These are phyloP conservation scores for Prunus yedoensis DNA, from an alignment of 331 rosid species.

Conservation along the genomic window DNA sequence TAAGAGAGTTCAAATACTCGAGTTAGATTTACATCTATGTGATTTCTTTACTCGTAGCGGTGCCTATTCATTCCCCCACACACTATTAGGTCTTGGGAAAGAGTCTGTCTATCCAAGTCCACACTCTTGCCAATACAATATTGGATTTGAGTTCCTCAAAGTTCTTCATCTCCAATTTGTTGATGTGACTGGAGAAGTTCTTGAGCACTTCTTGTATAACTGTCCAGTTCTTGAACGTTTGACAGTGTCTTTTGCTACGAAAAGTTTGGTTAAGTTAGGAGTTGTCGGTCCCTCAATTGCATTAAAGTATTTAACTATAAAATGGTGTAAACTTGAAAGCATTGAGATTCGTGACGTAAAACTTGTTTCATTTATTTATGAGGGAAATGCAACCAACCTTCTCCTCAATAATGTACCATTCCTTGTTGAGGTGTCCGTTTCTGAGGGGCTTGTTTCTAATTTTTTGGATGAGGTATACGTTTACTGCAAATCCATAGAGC, in stretches of 20 bases:
- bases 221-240: not conserved
- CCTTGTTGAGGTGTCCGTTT: not conserved
- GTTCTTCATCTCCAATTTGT: no score
- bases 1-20: not conserved
- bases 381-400: not conserved
- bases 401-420: not conserved
- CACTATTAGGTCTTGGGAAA: no score
- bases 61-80: no score
- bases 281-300: not conserved
- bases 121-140: no score
- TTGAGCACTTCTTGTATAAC: not conserved
- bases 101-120: no score
- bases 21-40: no score
- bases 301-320: not conserved
- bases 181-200: no score
- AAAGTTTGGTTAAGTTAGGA: not conserved
- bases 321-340: not conserved
- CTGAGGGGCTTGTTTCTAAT: rapidly evolving
- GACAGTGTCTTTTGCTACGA: not conserved
- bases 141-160: no score
- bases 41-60: no score
- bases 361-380: not conserved
- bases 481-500: not conserved
- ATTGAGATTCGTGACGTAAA: not conserved
- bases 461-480: rapidly evolving